phyloP scores from a whole-genome alignment of 768 basidiomycete genomes.

The Daedaleopsis sinensis region DNA sequence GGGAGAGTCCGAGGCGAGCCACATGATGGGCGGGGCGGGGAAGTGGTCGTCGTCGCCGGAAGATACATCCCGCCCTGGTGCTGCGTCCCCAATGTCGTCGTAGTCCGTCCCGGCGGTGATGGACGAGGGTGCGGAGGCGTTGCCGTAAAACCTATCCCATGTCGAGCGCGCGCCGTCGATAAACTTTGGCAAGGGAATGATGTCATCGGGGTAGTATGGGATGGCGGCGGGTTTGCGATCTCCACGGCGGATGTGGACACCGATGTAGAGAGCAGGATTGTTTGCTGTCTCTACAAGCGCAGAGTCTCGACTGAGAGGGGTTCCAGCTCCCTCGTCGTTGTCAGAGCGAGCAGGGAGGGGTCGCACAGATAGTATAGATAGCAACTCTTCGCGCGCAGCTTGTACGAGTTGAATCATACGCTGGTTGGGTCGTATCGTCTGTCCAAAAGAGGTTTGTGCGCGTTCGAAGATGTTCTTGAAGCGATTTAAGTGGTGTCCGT shows the following conservation, averaged over 20 bases:
- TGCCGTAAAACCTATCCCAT: constrained; percentile 43
- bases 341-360: neutral
- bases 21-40: constrained; percentile 43
- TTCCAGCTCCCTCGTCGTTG: neutral
- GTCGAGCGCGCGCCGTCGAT: constrained; percentile 44
- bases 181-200: constrained; percentile 54
- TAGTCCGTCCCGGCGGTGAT: neutral
- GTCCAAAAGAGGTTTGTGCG: constrained; percentile 48
- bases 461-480: constrained; percentile 55
- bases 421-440: constrained; percentile 57
- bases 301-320: neutral
- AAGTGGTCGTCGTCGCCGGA: constrained; percentile 22
- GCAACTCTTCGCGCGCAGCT: constrained; percentile 50
- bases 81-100: neutral
- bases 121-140: neutral
- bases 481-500: constrained; percentile 56
- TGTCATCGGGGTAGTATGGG: constrained; percentile 24
- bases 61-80: neutral
- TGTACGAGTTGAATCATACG: constrained; percentile 50
- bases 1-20: constrained; percentile 65
- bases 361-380: constrained; percentile 4
- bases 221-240: constrained; percentile 40
- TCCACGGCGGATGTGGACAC: constrained; percentile 67
- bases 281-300: neutral
- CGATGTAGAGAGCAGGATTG: constrained; percentile 44